Evolutionary conservation across 495 filamentous ascomycete genomes (phyloP).

Genomic region (Penicillium pancosmium): DNA sequence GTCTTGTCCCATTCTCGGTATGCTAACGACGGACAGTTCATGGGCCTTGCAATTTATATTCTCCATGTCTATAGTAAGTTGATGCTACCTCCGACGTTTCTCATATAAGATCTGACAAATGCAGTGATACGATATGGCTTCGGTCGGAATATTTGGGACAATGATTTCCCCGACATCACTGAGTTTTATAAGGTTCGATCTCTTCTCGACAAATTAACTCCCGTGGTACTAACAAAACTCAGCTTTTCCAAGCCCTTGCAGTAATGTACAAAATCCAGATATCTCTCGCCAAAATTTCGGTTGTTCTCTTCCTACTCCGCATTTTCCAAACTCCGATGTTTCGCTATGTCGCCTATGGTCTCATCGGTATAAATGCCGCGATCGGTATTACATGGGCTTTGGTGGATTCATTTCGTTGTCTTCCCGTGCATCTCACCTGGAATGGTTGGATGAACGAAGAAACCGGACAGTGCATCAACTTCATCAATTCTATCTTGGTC

Average conservation of each 20-base stretch:
- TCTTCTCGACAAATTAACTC: neutral
- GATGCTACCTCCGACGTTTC: no score
- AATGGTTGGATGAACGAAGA: constrained; percentile 28
- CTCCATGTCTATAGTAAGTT: constrained; percentile 24
- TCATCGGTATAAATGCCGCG: constrained; percentile 36
- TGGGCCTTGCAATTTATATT: constrained; percentile 25
- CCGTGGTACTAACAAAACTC: neutral
- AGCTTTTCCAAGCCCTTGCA: constrained; percentile 34
- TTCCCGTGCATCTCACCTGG: constrained; percentile 39
- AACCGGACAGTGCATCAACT: constrained; percentile 30
- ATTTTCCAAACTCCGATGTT: constrained; percentile 40
- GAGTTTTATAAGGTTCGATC: constrained; percentile 26
- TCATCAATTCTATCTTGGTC: constrained; percentile 28
- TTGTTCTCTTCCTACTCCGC: constrained; percentile 48
- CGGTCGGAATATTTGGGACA: constrained; percentile 37
- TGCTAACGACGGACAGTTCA: constrained; percentile 17
- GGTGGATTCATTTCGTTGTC: constrained; percentile 36
- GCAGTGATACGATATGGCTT: constrained; percentile 33
- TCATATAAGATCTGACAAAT: neutral
- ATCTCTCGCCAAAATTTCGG: constrained; percentile 54
- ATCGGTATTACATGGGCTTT: constrained; percentile 37
- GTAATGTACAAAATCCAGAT: constrained; percentile 37
- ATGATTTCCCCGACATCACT: constrained; percentile 27
- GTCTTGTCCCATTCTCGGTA: neutral
- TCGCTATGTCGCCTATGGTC: constrained; percentile 32